Evolutionary conservation across 2,329 filamentous ascomycete species (phyloP), one percentile per base, ranked within the genome.

Genomic region (Pseudocercospora pini-densiflorae): DNA sequence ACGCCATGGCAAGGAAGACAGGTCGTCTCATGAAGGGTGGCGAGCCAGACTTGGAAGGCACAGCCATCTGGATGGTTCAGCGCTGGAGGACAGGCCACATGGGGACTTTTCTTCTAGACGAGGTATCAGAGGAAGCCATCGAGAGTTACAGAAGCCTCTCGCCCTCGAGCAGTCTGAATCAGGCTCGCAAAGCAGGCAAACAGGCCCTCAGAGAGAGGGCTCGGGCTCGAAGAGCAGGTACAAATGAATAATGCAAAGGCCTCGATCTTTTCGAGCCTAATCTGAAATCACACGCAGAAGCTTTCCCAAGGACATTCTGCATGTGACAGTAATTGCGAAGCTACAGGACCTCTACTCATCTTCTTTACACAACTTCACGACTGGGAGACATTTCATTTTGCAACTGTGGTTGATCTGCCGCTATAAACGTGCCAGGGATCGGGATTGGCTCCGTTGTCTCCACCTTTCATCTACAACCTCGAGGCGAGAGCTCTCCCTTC

Each of bases 31-130:
- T 85, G 55, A 90, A 90, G 70, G 92, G 92, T 1, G 93, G 92
- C 0, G 78, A 85, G 9, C 89, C 90, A 0, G 89, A 92, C 75
- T 80, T 87, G 27, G 90, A 93, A 61, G 88, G 88, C 7, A 89
- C 93, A 1, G 94, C 94, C 2, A 80, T 93, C 40, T 92, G 92
- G 85, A 83, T 97, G 65, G 85, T 98, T 12, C 89, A 93, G 73
- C 87, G 90, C 75, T 99, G 93, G 92, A 87, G 94, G 59, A 85
- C 83, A 24, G 95, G 95, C 1, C 81, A 87, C 31, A 76, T 98
- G 63, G 94, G 94, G 0, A 84, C 81, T 47, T 95, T 96, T 75
- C 81, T 93, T 21, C 83, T 99, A 33, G 95, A 99, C 76, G 87
- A 92, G 63, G 82, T 98, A 12, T 85, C 83, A 21, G 85, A 86